These are phyloP conservation scores for Flaveria robusta DNA, from an alignment of 129 eudicot genomes.

Conservation along the genomic window DNA sequence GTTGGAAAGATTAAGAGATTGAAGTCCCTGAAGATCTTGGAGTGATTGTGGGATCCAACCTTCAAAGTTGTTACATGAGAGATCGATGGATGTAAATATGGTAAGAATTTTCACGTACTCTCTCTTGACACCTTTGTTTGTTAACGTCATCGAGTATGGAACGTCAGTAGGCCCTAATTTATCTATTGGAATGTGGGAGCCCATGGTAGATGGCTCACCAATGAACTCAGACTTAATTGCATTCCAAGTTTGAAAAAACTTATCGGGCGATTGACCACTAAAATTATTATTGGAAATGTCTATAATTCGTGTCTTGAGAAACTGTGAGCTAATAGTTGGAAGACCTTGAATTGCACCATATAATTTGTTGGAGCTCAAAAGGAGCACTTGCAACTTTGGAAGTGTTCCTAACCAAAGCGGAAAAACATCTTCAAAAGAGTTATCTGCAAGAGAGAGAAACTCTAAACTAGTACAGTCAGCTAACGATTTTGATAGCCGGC, in stretches of 20 bases:
- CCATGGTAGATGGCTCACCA: neutral
- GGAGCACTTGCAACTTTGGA: constrained; percentile 21
- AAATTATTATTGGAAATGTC: constrained; percentile 40
- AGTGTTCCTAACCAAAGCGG: constrained; percentile 24
- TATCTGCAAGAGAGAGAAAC: constrained; percentile 16
- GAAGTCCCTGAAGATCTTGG: constrained; percentile 25
- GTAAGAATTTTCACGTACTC: constrained; percentile 2
- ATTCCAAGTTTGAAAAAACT: constrained; percentile 8
- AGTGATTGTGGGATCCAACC: constrained; percentile 36
- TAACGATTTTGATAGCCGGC: neutral
- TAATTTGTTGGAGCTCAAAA: constrained; percentile 15
- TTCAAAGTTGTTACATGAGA: constrained; percentile 39
- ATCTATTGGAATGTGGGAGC: neutral
- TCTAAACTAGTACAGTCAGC: constrained; percentile 10
- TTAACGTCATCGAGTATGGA: constrained; percentile 11
- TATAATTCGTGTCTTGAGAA: constrained; percentile 29
- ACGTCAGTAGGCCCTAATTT: neutral
- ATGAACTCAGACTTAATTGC: constrained; percentile 20
- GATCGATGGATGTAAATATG: constrained; percentile 26
- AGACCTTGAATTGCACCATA: constrained; percentile 9
- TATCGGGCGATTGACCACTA: constrained; percentile 20
- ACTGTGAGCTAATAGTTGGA: neutral
- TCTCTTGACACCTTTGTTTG: constrained; percentile 27
- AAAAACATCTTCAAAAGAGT: constrained; percentile 19
- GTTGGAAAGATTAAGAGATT: constrained; percentile 39